A percentile compares a stretch with the other conserved stretches of the same genome.
Evolutionary conservation across 1,139 yeast species (phyloP).

Genomic region (Pneumocystis jirovecii): DNA sequence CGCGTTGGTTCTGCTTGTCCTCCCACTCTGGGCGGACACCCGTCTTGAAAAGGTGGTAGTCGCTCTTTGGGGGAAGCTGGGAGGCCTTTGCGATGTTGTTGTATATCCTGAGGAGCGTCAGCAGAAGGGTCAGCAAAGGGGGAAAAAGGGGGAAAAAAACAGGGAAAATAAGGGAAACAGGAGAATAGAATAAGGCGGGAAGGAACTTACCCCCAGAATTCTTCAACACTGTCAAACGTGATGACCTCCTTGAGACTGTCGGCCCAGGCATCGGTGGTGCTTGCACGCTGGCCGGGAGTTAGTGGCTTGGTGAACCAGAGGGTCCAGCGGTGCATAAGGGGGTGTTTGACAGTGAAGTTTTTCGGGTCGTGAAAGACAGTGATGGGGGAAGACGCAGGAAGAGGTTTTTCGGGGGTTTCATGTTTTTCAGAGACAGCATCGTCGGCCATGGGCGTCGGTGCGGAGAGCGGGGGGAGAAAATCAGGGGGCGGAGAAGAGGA

Average conservation of each 20-base stretch:
- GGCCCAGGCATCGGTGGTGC: constrained; percentile 47
- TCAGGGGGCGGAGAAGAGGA: no score
- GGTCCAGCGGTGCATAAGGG: constrained; percentile 87
- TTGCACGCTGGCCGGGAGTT: constrained; percentile 44
- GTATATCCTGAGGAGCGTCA: constrained; percentile 49
- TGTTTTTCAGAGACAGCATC: no score
- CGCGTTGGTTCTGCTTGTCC: constrained; percentile 69
- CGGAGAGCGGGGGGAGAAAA: no score
- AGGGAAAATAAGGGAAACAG: no score
- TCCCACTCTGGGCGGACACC: constrained; percentile 99
- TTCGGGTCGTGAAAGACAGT: constrained; percentile 56
- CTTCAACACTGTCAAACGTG: constrained; percentile 84
- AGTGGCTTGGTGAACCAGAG: constrained; percentile 96
- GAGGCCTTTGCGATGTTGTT: constrained; percentile 87
- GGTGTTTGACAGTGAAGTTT: constrained; percentile 73
- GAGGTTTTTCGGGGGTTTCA: no score
- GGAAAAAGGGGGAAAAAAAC: no score
- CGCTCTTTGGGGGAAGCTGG: constrained; percentile 82
- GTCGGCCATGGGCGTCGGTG: no score
- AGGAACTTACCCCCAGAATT: constrained; percentile 87
- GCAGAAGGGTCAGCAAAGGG: no score
- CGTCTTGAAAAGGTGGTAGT: constrained; percentile 87
- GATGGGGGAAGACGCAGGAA: neutral
- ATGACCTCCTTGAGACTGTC: constrained; percentile 88
- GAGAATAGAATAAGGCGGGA: no score